Conservation (phyloP, 2,329 filamentous ascomycete genomes). For the Cladosporium sp. region DNA sequence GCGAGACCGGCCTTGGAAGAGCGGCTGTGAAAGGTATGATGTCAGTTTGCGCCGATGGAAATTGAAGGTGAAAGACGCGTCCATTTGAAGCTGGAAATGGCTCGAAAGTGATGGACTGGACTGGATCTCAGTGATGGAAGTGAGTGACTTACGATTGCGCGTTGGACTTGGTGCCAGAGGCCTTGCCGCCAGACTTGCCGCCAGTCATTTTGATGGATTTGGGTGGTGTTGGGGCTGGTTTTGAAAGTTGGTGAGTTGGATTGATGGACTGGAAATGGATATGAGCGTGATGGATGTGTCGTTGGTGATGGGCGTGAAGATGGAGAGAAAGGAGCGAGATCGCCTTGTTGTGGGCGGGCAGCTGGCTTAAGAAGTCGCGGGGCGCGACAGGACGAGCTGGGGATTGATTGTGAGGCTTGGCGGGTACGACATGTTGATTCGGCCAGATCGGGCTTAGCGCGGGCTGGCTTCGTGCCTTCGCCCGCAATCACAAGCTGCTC, state of each 20-base stretch:
- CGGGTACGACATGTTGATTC: constrained; percentile 12
- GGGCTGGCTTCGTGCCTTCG: constrained; percentile 12
- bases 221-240: constrained; percentile 35
- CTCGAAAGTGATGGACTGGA: constrained; percentile 31
- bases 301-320: constrained; percentile 26
- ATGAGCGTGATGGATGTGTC: constrained; percentile 16
- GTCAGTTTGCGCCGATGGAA: constrained; percentile 38
- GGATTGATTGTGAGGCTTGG: constrained; percentile 13
- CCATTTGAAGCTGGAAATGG: constrained; percentile 35
- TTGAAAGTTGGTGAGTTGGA: constrained; percentile 33
- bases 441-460: constrained; percentile 18
- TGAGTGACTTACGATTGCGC: constrained; percentile 83
- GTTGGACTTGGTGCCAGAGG: constrained; percentile 92
- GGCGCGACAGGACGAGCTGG: constrained; percentile 4
- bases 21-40: constrained; percentile 64
- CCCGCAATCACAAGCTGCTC: constrained; percentile 15
- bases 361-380: constrained; percentile 15
- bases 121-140: constrained; percentile 21
- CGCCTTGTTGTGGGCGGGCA: constrained; percentile 14
- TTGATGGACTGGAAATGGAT: constrained; percentile 17
- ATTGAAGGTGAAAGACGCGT: constrained; percentile 25
- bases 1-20: constrained; percentile 99
- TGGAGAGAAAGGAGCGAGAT: constrained; percentile 32
- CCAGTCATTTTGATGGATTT: constrained; percentile 90
- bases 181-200: constrained; percentile 99